phyloP scores from a whole-genome alignment of 2,329 filamentous ascomycete species.

The Stylonectria norvegica region DNA sequence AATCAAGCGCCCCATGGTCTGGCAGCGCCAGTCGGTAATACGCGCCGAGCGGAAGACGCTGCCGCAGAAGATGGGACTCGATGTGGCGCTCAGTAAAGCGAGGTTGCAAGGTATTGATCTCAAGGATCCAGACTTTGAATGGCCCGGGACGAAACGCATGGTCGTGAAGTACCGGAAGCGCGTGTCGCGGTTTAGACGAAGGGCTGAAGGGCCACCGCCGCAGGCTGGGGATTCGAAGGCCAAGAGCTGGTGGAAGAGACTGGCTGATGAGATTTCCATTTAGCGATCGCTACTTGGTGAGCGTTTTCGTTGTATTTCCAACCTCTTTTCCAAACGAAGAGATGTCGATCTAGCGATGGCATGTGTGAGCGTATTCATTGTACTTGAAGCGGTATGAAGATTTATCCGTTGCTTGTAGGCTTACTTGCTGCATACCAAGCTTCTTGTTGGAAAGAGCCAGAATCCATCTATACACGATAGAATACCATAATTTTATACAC shows the following conservation, averaged over 20 bases:
- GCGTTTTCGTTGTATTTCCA: not conserved
- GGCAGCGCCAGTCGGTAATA: constrained; percentile 21
- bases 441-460: too few relatives aligned
- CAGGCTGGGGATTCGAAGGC: constrained; percentile 12
- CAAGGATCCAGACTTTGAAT: constrained; percentile 20
- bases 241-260: constrained; percentile 27
- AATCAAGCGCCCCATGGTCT: constrained; percentile 22
- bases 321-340: constrained; percentile 1
- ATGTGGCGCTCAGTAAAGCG: constrained; percentile 11
- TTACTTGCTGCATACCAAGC: too few relatives aligned
- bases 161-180: constrained; percentile 24
- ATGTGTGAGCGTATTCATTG: too few relatives aligned
- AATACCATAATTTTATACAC: too few relatives aligned
- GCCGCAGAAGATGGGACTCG: constrained; percentile 23
- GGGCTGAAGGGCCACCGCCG: constrained; percentile 20
- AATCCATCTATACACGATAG: too few relatives aligned
- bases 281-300: constrained; percentile 22
- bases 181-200: constrained; percentile 19
- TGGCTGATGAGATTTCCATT: constrained; percentile 30
- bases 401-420: too few relatives aligned
- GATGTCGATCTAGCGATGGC: too few relatives aligned
- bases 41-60: constrained; percentile 22
- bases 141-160: constrained; percentile 21
- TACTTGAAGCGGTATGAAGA: too few relatives aligned
- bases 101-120: constrained; percentile 11